A percentile compares a stretch with the other conserved stretches of the same genome.
Evolutionary conservation across 805 yeast genomes (phyloP).

Genomic region (Nakazawaea wyomingensis): DNA sequence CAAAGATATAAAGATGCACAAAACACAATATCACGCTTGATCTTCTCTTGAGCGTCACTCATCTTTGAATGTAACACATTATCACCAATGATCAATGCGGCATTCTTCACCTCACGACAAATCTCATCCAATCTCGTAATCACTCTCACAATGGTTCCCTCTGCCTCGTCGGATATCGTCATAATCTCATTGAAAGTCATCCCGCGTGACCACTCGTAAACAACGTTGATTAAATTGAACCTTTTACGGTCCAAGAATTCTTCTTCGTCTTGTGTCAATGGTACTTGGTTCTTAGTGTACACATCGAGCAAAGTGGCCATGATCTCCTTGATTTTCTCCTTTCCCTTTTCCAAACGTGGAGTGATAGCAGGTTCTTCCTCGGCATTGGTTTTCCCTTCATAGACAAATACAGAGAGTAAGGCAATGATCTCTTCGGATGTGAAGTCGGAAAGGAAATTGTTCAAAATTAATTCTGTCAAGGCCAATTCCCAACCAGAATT

Average conservation of each 20-base stretch:
- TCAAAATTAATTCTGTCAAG: conserved; percentile 82
- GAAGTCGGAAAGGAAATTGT: conserved; percentile 87
- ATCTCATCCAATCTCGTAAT: conserved; percentile 92
- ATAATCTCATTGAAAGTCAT: conserved; percentile 86
- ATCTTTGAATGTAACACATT: conserved; percentile 83
- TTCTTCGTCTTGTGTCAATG: conserved; percentile 77
- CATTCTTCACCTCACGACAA: conserved; percentile 90
- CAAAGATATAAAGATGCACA: conserved; percentile 79
- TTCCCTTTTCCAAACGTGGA: conserved; percentile 75
- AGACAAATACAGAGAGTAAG: conserved; percentile 82
- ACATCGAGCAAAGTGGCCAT: conserved; percentile 57
- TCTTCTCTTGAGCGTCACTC: conserved; percentile 88
- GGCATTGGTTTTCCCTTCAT: conserved; percentile 71
- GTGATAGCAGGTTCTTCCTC: conserved; percentile 62
- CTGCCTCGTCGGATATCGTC: conserved; percentile 83
- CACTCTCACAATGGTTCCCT: conserved; percentile 95
- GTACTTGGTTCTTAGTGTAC: conserved; percentile 63
- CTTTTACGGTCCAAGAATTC: conserved; percentile 78
- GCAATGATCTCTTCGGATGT: conserved; percentile 98
- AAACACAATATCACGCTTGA: conserved; percentile 94
- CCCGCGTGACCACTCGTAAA: conserved; percentile 98
- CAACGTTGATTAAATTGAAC: conserved; percentile 88
- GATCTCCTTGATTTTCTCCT: conserved; percentile 61
- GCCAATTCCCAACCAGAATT: conserved; percentile 89
- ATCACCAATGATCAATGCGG: conserved; percentile 93